Base-by-base conservation (phyloP, 805 yeast genomes). In the Grigorovia transvaalensis region DNA sequence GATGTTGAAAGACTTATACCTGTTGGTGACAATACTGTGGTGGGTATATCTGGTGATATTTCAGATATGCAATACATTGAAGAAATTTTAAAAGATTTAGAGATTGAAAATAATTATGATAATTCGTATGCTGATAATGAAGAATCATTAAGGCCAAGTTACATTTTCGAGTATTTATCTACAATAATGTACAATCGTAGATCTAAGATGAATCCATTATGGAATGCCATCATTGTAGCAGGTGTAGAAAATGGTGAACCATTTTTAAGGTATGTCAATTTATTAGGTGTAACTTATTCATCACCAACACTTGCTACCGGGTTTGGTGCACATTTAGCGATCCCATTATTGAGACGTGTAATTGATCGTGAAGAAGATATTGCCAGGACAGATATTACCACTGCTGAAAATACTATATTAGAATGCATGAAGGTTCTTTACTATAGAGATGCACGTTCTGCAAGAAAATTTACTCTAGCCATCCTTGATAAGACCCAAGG, bases 291-390 rank as follows among this genome's bases (percentile, higher is more conserved):
- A 29, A 79, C 96, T 2, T 93, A 87, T 69, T 77, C 87, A 3
- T 77, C 98, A 0, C 93, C 96, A 33, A 76, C 95, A 2, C 72
- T 93, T 52, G 96, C 97, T 46, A 90, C 98, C 2, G 99, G 99
- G 1, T 91, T 89, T 67, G 99, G 99, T 53, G 85, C 95, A 11
- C 90, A 93, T 69, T 76, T 93, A 69, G 99, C 99, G 2, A 71
- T 89, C 45, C 99, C 99, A 27, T 71, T 93, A 61, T 76, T 93
- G 66, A 83, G 99, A 73, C 82, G 85, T 66, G 77, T 84, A 53
- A 87, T 85, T 40, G 95, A 88, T 53, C 71, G 74, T 44, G 97
- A 89, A 60, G 81, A 76, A 29, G 96, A 89, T 62, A 86, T 78
- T 53, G 76, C 71, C 43, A 82, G 81, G 44, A 78, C 88, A 30